These are phyloP conservation scores for Phytophthora pistaciae DNA, from an alignment of 352 stramenopile genomes.

Conservation along the genomic window DNA sequence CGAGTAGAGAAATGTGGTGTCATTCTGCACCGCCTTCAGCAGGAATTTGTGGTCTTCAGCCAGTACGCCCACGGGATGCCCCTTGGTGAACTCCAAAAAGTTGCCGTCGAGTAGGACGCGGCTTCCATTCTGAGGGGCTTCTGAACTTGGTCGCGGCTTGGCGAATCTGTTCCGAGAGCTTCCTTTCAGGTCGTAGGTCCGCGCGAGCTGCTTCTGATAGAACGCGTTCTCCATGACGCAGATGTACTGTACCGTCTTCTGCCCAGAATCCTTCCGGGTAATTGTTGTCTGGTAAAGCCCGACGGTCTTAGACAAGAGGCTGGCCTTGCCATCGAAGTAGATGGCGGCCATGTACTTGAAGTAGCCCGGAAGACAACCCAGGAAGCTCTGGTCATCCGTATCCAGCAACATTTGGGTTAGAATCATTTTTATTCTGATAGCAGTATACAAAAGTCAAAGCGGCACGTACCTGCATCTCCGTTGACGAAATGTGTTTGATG, in stretches of 20 bases:
- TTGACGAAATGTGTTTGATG: slow-evolving; percentile 98
- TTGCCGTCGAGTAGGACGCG: slow-evolving; percentile 89
- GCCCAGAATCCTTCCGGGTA: slow-evolving; percentile 93
- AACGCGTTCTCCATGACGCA: slow-evolving; percentile 98
- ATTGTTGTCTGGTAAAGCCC: slow-evolving; percentile 98
- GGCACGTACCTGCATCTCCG: slow-evolving; percentile 95
- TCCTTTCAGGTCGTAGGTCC: slow-evolving; percentile 99
- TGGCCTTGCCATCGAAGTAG: slow-evolving; percentile 95
- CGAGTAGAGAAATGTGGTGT: slow-evolving; percentile 97
- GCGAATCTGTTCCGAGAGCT: slow-evolving; percentile 95
- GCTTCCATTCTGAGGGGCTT: slow-evolving; percentile 30
- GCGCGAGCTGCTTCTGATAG: slow-evolving; percentile 93
- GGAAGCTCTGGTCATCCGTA: slow-evolving; percentile 65
- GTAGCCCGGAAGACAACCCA: slow-evolving; percentile 88
- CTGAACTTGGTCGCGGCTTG: slow-evolving; percentile 40
- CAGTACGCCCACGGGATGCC: slow-evolving; percentile 80
- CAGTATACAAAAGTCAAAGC: background rate
- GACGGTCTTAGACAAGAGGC: slow-evolving; percentile 97
- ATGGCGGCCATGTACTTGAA: slow-evolving; percentile 98
- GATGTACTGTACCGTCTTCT: slow-evolving; percentile 92
- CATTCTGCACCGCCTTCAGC: slow-evolving; percentile 94
- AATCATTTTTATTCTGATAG: slow-evolving; percentile 8
- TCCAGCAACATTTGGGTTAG: background rate
- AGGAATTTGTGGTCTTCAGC: slow-evolving; percentile 77
- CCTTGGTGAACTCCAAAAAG: slow-evolving; percentile 83